Base-by-base conservation (phyloP, 2,329 filamentous ascomycete genomes). In the Calonectria naviculata region DNA sequence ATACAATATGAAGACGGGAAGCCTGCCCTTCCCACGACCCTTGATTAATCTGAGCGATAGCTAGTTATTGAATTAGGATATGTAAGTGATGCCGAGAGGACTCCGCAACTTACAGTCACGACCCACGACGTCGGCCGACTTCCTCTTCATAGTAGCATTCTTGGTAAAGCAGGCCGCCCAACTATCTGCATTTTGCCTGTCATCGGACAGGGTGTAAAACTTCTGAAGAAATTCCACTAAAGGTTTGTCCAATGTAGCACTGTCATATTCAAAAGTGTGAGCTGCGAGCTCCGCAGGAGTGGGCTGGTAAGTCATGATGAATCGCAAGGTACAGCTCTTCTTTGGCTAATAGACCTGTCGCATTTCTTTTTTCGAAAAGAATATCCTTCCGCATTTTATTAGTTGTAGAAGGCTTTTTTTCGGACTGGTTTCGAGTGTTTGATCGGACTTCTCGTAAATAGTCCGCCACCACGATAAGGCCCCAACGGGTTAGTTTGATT, bases 81-180 rank as follows among this genome's bases (percentile, higher is more conserved):
- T n/a, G n/a, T n/a, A n/a, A n/a, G n/a, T n/a, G n/a, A n/a, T n/a
- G n/a, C n/a, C n/a, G n/a, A n/a, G n/a, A n/a, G n/a, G n/a, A n/a
- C n/a, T n/a, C n/a, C n/a, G n/a, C n/a, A n/a, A n/a, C 38, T 46
- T n/a, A 47, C 58, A 38, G 21, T 62, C 38, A 5, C 41, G 58
- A 34, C 41, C 58, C 12, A 46, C 28, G 3, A 29, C 58, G 17
- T 62, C 41, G 10, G 58, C 29, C 5, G 41, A 24, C 19, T 31
- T 46, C 28, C 26, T 2, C 41, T 46, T 62, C 58, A 62, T 62
- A 21, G n/a, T 46, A 5, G 58, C 58, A 62, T 62, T 17, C 4
- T 62, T 28, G 41, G 28, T 47, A 29, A 62, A 62, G 28, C 58
- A 62, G 17, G 38, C 58, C 21, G 58, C 58, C 58, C 58, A 62